Conservation (phyloP, 345 rosid genomes). For the Citrus trifoliata region DNA sequence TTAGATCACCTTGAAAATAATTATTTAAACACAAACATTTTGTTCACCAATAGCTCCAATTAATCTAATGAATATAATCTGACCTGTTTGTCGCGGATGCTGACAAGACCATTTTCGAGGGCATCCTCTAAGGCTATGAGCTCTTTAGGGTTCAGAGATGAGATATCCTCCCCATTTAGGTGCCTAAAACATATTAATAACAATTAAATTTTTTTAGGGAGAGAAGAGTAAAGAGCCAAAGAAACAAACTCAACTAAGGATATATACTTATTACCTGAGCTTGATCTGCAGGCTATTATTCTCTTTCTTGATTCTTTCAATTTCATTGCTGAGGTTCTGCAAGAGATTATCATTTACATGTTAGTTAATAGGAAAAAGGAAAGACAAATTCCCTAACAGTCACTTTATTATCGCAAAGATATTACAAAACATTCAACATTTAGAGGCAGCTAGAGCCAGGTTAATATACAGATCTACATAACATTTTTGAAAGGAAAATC, state of each 20-base stretch:
- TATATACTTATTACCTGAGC: constrained; percentile 44
- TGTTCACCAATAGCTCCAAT: neutral
- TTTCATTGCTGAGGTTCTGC: constrained; percentile 72
- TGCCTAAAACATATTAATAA: constrained; percentile 37
- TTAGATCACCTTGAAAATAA: neutral
- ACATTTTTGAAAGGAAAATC: no score
- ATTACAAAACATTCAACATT: neutral
- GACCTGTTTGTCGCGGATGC: constrained; percentile 52
- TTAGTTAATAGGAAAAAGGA: constrained; percentile 13
- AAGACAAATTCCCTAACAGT: constrained; percentile 14
- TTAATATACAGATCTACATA: constrained; percentile 2
- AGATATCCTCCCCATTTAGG: constrained; percentile 66
- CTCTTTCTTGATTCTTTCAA: constrained; percentile 80
- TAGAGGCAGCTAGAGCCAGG: neutral
- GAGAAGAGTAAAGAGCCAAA: neutral
- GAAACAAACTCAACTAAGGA: neutral
- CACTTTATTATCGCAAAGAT: neutral
- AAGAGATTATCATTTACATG: neutral
- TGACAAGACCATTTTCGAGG: constrained; percentile 60
- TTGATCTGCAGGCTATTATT: constrained; percentile 79
- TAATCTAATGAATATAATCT: neutral
- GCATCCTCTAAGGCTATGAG: constrained; percentile 58
- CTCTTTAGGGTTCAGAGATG: constrained; percentile 56
- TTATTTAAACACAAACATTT: no score
- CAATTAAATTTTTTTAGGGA: neutral